Conservation (phyloP, 805 yeast species). For the Wickerhamomyces subpelliculosus region DNA sequence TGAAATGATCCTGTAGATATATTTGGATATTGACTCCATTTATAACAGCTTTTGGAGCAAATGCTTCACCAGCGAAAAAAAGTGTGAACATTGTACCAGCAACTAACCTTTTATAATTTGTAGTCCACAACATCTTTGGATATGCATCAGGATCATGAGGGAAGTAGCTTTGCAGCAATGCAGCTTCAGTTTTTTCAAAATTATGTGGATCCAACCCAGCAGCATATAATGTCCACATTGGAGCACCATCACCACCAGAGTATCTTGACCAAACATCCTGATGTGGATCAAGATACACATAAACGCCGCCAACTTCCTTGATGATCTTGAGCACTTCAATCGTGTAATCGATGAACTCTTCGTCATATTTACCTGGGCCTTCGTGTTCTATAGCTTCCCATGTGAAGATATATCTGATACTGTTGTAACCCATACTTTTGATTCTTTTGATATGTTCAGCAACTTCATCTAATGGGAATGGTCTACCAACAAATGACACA, state of each 20-base stretch:
- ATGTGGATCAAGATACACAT: slow-evolving; percentile 81
- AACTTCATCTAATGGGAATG: slow-evolving; percentile 72
- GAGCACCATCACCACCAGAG: slow-evolving; percentile 91
- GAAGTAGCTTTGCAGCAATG: slow-evolving; percentile 61
- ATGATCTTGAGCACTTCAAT: slow-evolving; percentile 52
- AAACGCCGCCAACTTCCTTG: slow-evolving; percentile 60
- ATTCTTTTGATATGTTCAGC: slow-evolving; percentile 60
- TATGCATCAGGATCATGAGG: slow-evolving; percentile 33
- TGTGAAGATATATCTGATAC: slow-evolving; percentile 66
- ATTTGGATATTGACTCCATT: slow-evolving; percentile 74
- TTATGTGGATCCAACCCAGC: slow-evolving; percentile 79
- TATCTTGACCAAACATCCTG: slow-evolving; percentile 93
- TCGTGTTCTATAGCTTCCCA: slow-evolving; percentile 93
- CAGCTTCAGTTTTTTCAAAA: slow-evolving; percentile 72
- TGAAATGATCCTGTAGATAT: slow-evolving; percentile 59
- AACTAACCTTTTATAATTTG: slow-evolving; percentile 75
- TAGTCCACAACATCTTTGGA: slow-evolving; percentile 90
- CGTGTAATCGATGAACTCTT: slow-evolving; percentile 66
- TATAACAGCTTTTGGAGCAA: slow-evolving; percentile 69
- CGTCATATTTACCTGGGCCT: slow-evolving; percentile 82
- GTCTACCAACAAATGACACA: slow-evolving; percentile 79
- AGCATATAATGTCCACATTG: slow-evolving; percentile 85
- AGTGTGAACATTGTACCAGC: slow-evolving; percentile 77
- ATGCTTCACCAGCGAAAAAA: slow-evolving; percentile 71
- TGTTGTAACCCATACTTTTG: slow-evolving; percentile 76